Percentiles rank a stretch among this genome's conserved stretches.
Evolutionary conservation across 805 yeast species (phyloP).

Genomic region (Starmerella stellata): DNA sequence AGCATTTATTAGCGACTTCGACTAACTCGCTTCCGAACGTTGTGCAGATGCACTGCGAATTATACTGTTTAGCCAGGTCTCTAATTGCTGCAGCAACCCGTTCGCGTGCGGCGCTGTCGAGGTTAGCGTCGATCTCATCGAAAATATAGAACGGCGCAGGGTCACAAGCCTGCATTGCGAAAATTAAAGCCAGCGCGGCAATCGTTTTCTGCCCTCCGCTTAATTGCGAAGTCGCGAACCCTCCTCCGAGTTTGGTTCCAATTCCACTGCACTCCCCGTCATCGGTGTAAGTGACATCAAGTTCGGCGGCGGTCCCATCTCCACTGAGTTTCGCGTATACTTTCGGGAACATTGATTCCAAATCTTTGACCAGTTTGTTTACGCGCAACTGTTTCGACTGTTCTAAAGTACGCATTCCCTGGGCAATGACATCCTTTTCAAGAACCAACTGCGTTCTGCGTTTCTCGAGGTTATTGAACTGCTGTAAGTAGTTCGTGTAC

Average conservation of each 20-base stretch:
- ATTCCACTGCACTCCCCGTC: constrained; percentile 53
- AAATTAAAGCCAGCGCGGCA: constrained; percentile 85
- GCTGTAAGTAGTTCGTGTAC: constrained; percentile 39
- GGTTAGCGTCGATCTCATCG: constrained; percentile 91
- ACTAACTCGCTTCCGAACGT: constrained; percentile 90
- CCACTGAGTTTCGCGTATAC: constrained; percentile 75
- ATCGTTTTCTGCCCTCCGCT: constrained; percentile 95
- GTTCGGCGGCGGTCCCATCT: constrained; percentile 46
- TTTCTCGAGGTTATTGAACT: constrained; percentile 38
- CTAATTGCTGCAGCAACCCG: constrained; percentile 66
- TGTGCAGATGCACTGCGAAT: constrained; percentile 73
- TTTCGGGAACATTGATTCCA: constrained; percentile 36
- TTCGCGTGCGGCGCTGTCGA: constrained; percentile 79
- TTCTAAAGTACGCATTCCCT: constrained; percentile 49
- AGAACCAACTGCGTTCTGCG: constrained; percentile 52
- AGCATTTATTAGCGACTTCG: constrained; percentile 67
- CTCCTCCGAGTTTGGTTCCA: constrained; percentile 74
- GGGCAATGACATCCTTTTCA: constrained; percentile 52
- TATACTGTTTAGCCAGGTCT: constrained; percentile 32
- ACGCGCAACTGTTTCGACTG: constrained; percentile 46
- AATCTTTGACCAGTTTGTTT: constrained; percentile 29
- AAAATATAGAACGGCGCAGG: constrained; percentile 94
- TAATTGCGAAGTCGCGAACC: constrained; percentile 64
- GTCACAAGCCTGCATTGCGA: constrained; percentile 86
- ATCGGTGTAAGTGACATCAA: constrained; percentile 35